Evolutionary conservation across 2,329 filamentous ascomycete species (phyloP).

Genomic region (Fusarium nelsonii): DNA sequence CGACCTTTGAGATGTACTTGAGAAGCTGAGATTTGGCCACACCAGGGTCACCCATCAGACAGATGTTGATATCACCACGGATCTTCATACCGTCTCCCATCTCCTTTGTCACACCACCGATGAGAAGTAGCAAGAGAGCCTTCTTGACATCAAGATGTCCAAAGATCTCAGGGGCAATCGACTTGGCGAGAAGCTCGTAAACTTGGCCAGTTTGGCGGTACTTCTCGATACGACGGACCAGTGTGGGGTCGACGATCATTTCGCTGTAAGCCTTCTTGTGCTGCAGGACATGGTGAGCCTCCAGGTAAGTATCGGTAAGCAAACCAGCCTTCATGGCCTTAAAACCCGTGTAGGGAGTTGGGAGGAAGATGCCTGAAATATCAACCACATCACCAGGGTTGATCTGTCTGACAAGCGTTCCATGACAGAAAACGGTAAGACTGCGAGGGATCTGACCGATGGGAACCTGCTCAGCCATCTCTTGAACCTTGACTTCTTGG

Average conservation of each 20-base stretch:
- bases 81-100: conserved; percentile 99
- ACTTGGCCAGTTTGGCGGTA: conserved; percentile 88
- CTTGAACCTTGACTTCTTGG: conserved; percentile 98
- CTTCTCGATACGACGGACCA: conserved; percentile 86
- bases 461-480: conserved; percentile 98
- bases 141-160: conserved; percentile 99
- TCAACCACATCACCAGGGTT: conserved; percentile 96
- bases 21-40: conserved; percentile 98
- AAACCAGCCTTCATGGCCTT: conserved; percentile 95
- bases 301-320: conserved; percentile 96
- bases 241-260: conserved; percentile 83
- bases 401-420: conserved; percentile 84
- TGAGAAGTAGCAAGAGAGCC: conserved; percentile 91
- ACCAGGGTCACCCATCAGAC: conserved; percentile 99
- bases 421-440: conserved; percentile 89
- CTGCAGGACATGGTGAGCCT: conserved; percentile 92
- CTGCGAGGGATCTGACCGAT: conserved; percentile 97
- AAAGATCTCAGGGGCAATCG: conserved; percentile 97
- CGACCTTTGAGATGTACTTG: conserved; percentile 98
- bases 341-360: conserved; percentile 98
- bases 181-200: conserved; percentile 95
- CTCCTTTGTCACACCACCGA: conserved; percentile 95
- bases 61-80: conserved; percentile 98
- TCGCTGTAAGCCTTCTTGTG: conserved; percentile 99
- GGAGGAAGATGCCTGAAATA: conserved; percentile 93